Evolutionary conservation across 495 filamentous ascomycete genomes (phyloP).

Genomic region (Lasiosphaeriaceae sp.): DNA sequence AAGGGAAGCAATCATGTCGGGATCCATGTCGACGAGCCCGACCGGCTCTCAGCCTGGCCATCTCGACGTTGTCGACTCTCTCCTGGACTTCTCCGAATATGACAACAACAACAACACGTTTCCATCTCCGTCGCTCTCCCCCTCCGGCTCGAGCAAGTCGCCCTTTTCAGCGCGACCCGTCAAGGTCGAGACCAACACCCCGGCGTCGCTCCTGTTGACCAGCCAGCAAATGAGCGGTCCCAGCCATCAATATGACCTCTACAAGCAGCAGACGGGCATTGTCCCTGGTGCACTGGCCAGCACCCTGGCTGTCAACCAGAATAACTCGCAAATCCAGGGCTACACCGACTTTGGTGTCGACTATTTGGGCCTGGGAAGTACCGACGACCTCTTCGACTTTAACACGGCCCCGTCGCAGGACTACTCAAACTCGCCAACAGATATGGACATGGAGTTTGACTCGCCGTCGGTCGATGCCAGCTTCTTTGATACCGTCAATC

Average conservation of each 20-base stretch:
- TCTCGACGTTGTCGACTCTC: constrained; percentile 25
- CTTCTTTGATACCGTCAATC: constrained; percentile 60
- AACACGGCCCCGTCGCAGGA: constrained; percentile 47
- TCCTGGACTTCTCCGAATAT: constrained; percentile 48
- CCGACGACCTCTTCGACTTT: constrained; percentile 55
- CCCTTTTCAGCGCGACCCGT: constrained; percentile 31
- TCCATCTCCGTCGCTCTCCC: constrained; percentile 46
- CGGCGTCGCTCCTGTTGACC: constrained; percentile 30
- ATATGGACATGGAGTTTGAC: constrained; percentile 64
- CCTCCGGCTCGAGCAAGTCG: constrained; percentile 33
- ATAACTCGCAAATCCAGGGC: constrained; percentile 49
- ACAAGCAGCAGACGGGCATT: constrained; percentile 87
- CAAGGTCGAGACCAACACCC: constrained; percentile 34
- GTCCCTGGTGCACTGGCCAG: constrained; percentile 72
- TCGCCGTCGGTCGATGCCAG: constrained; percentile 44
- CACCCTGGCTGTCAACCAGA: constrained; percentile 63
- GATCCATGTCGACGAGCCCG: constrained; percentile 26
- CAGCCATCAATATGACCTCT: constrained; percentile 87
- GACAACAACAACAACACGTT: constrained; percentile 35
- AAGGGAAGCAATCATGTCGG: constrained; percentile 19
- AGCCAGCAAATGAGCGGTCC: constrained; percentile 67
- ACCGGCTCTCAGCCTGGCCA: constrained; percentile 16
- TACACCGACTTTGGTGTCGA: constrained; percentile 47
- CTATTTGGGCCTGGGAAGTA: constrained; percentile 49
- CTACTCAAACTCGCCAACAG: constrained; percentile 38